Evolutionary conservation across 1,284 basidiomycete genomes (phyloP).

Genomic region (Rugosomyces carneus): DNA sequence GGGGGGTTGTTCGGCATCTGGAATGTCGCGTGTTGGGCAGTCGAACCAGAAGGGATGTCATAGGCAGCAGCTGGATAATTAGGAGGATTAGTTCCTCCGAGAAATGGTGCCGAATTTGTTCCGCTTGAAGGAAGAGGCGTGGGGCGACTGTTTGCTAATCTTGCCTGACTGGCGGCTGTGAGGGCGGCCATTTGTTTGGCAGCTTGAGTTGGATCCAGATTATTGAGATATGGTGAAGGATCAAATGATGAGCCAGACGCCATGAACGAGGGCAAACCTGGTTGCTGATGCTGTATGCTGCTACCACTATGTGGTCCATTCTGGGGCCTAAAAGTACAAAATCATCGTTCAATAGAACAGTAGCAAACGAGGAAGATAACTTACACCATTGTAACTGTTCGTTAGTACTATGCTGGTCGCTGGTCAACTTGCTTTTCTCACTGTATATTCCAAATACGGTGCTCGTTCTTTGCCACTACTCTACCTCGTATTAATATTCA

Average conservation of each 20-base stretch:
- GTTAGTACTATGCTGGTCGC: constrained; percentile 3
- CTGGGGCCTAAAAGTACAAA: constrained; percentile 23
- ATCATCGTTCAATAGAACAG: constrained; percentile 11
- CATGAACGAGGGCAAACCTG: constrained; percentile 27
- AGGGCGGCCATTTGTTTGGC: constrained; percentile 76
- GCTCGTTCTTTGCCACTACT: too few species aligned
- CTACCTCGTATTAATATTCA: too few species aligned
- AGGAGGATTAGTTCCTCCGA: constrained; percentile 54
- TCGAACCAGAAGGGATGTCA: constrained; percentile 28
- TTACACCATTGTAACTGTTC: constrained; percentile 28
- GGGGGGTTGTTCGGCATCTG: constrained; percentile 33
- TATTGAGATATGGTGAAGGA: constrained; percentile 34
- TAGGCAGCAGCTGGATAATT: constrained; percentile 34
- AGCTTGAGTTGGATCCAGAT: constrained; percentile 47
- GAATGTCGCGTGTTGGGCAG: constrained; percentile 31
- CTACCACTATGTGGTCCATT: constrained; percentile 22
- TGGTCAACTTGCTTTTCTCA: constrained; percentile 9
- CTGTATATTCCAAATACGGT: constrained; percentile 13
- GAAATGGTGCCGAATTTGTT: constrained; percentile 60
- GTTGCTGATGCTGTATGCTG: constrained; percentile 27
- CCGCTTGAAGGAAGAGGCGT: constrained; percentile 38
- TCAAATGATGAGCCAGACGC: constrained; percentile 25
- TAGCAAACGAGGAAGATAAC: constrained; percentile 12
- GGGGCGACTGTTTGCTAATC: constrained; percentile 50
- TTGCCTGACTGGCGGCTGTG: constrained; percentile 54